These are phyloP conservation scores for Amanita inopinata DNA, from an alignment of 768 basidiomycete genomes.

Conservation along the genomic window DNA sequence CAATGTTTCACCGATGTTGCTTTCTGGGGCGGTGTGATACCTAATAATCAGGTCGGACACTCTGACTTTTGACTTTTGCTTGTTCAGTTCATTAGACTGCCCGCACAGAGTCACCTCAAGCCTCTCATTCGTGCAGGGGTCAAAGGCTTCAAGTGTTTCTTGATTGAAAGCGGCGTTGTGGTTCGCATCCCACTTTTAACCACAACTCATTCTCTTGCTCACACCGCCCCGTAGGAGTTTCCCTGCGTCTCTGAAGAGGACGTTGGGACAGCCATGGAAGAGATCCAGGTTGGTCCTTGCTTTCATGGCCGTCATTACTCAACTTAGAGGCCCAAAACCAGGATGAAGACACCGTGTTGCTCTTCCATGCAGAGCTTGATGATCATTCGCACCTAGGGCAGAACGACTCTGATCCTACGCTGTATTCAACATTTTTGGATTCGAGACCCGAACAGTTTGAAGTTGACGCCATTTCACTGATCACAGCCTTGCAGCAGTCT, in stretches of 20 bases:
- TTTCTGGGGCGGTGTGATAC: constrained; percentile 94
- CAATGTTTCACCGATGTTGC: constrained; percentile 78
- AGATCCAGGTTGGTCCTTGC: constrained; percentile 48
- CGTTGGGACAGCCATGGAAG: constrained; percentile 57
- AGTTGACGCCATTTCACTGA: constrained; percentile 68
- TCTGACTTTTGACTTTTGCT: no score
- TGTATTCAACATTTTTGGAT: constrained; percentile 74
- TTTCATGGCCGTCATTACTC: constrained; percentile 8
- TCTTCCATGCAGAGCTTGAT: constrained; percentile 91
- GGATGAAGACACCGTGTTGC: constrained; percentile 59
- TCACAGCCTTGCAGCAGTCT: constrained; percentile 50
- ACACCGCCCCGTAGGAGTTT: constrained; percentile 62
- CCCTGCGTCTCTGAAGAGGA: constrained; percentile 73
- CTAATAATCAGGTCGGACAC: constrained; percentile 72
- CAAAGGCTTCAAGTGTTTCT: constrained; percentile 94
- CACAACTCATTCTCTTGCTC: constrained; percentile 6
- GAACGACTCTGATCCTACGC: constrained; percentile 28
- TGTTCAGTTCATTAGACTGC: no score
- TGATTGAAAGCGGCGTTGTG: constrained; percentile 93
- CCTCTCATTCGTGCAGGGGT: constrained; percentile 76
- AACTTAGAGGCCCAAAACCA: constrained; percentile 20
- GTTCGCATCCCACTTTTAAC: constrained; percentile 29
- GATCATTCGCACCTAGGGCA: constrained; percentile 8
- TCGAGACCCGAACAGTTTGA: constrained; percentile 82
- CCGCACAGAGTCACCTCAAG: constrained; percentile 51